Conservation (phyloP, 306 rosid genomes). For the Echinosophora koreensis region DNA sequence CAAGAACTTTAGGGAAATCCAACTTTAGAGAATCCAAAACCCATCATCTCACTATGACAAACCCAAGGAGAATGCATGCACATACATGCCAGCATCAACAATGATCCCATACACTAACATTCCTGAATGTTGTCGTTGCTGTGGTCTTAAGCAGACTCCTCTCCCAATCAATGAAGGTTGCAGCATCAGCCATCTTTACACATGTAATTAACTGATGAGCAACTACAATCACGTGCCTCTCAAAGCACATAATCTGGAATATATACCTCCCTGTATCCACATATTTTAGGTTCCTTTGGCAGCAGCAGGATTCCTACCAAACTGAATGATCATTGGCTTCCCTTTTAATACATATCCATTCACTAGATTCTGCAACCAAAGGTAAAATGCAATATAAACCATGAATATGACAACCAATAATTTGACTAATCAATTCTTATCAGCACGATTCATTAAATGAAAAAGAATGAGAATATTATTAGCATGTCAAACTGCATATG, state of each 20-base stretch:
- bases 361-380: constrained; percentile 74
- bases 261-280: constrained; percentile 1
- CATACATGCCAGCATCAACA: constrained; percentile 12
- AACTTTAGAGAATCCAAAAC: too few relatives aligned
- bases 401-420: constrained; percentile 6
- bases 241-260: background rate
- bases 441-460: background rate
- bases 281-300: constrained; percentile 56
- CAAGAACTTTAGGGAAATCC: too few relatives aligned
- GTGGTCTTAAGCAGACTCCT: constrained; percentile 3
- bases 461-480: constrained; percentile 9
- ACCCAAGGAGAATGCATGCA: constrained; percentile 17
- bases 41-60: constrained; percentile 3
- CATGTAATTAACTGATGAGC: constrained; percentile 32
- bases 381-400: constrained; percentile 28
- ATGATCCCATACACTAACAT: constrained; percentile 17
- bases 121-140: background rate
- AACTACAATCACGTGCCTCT: constrained; percentile 11
- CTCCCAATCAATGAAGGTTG: constrained; percentile 33
- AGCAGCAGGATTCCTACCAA: constrained; percentile 81
- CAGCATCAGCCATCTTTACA: constrained; percentile 10
- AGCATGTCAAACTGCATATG: constrained; percentile 19
- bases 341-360: constrained; percentile 86
- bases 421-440: background rate
- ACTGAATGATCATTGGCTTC: constrained; percentile 94